Evolutionary conservation across 2,329 filamentous ascomycete genomes (phyloP).

Genomic region (Pseudogymnoascus sp.): DNA sequence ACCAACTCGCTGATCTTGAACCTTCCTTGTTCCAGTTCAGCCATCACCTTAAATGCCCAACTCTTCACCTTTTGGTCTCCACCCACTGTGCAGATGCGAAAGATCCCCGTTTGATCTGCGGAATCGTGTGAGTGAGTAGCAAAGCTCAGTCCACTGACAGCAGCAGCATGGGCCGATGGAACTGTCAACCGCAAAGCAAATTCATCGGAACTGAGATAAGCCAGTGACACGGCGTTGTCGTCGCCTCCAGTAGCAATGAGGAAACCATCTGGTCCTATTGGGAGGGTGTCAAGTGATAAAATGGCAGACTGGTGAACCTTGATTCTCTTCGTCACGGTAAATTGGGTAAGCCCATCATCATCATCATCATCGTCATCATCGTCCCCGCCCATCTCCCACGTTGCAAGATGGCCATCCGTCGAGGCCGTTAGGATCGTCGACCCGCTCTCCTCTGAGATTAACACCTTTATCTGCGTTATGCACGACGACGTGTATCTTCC

Average conservation of each 20-base stretch:
- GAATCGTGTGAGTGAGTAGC: background rate
- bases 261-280: conserved; percentile 27
- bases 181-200: conserved; percentile 32
- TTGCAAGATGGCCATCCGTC: conserved; percentile 69
- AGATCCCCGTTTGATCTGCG: conserved; percentile 4
- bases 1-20: background rate
- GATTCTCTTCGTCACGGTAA: conserved; percentile 18
- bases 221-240: conserved; percentile 69
- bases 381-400: conserved; percentile 40
- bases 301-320: conserved; percentile 73
- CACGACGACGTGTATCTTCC: conserved; percentile 65
- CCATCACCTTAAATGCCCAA: conserved; percentile 31
- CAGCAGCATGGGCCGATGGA: conserved; percentile 59
- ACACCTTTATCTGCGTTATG: conserved; percentile 53
- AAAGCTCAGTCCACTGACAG: conserved; percentile 48
- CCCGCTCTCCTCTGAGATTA: conserved; percentile 32
- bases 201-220: conserved; percentile 29
- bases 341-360: background rate
- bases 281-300: conserved; percentile 50
- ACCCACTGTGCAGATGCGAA: conserved; percentile 30
- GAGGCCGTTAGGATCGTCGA: conserved; percentile 54
- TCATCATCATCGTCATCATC: conserved; percentile 7
- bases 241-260: conserved; percentile 69
- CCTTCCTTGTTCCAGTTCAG: background rate
- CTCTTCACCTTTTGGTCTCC: conserved; percentile 41